Evolutionary conservation across 2,329 filamentous ascomycete genomes (phyloP), one percentile per base, ranked within the genome.

Genomic region (Cladophialophora carrionii): DNA sequence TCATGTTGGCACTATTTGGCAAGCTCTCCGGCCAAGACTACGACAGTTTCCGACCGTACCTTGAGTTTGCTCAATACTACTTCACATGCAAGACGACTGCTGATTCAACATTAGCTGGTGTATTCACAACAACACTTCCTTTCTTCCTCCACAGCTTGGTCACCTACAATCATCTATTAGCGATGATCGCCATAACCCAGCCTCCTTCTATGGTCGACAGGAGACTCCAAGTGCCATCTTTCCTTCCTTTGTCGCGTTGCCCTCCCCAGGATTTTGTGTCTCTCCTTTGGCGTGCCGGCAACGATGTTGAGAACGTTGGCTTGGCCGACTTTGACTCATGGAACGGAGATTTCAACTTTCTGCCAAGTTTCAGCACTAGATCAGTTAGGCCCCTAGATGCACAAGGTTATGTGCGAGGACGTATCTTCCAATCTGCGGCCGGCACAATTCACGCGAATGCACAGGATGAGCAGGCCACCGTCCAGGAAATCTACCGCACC

Each of bases 401-500:
- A 37, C 26, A 14, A 17, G 37, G 17, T 17, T 1, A 43, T 43
- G 37, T 43, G 5, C 37, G 17, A 20, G 5, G 37, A 17, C 37
- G 17, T 43, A n/a, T 43, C 8, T 20, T 20, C 4, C 37, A 43
- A 43, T 43, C 17, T 43, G 17, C 3, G 2, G 8, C 5, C 17
- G 17, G 6, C 37, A 43, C 6, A 43, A 43, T n/a, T 1, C n/a
- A n/a, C 17, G 5, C 8, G 14, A n/a, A 7, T 7, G 37, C 14
- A 43, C 17, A 8, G 37, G 37, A 43, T 20, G 17, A 43, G 3
- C 14, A 43, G 37, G 37, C 37, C 37, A 54, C 43, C 4, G 48
- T 61, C 34, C 26, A 34, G 22, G 58, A 61, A 41, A 61, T 61
- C 20, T 61, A 61, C 34, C 58, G 58, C 14, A 46, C 24, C 17